Percentiles rank a stretch among this genome's conserved stretches.
Evolutionary conservation across 129 eudicot species (phyloP).

Genomic region (Artemisia argyi): DNA sequence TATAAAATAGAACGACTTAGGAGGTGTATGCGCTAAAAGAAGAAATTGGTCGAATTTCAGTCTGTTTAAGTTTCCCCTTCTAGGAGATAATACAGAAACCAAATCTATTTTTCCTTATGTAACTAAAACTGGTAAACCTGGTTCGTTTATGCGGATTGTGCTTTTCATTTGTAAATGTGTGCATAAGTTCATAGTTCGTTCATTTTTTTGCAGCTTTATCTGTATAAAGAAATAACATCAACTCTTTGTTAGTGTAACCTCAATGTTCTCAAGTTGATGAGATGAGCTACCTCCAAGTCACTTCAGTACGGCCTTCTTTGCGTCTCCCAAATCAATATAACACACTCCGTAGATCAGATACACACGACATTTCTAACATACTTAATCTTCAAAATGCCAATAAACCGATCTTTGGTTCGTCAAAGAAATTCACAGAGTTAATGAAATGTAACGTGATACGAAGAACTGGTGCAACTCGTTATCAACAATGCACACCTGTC

Average conservation of each 20-base stretch:
- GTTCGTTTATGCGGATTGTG: background rate
- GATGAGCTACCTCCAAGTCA: slow-evolving; percentile 52
- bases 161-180: background rate
- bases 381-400: slow-evolving; percentile 19
- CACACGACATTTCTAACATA: slow-evolving; percentile 7
- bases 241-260: slow-evolving; percentile 4
- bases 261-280: slow-evolving; percentile 35
- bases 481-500: slow-evolving; percentile 42
- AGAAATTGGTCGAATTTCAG: too few relatives aligned
- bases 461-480: slow-evolving; percentile 23
- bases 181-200: background rate
- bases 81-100: too few relatives aligned
- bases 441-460: slow-evolving; percentile 23
- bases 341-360: slow-evolving; percentile 19
- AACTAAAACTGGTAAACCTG: background rate
- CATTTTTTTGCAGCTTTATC: slow-evolving; percentile 16
- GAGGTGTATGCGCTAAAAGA: too few relatives aligned
- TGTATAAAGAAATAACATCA: slow-evolving; percentile 14
- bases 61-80: too few relatives aligned
- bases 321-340: slow-evolving; percentile 14
- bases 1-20: too few relatives aligned
- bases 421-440: slow-evolving; percentile 30
- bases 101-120: too few relatives aligned
- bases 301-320: slow-evolving; percentile 37
- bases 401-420: slow-evolving; percentile 24